Evolutionary conservation across 2,329 filamentous ascomycete species (phyloP), one percentile per base, ranked within the genome.

Genomic region (Fusarium sp.): DNA sequence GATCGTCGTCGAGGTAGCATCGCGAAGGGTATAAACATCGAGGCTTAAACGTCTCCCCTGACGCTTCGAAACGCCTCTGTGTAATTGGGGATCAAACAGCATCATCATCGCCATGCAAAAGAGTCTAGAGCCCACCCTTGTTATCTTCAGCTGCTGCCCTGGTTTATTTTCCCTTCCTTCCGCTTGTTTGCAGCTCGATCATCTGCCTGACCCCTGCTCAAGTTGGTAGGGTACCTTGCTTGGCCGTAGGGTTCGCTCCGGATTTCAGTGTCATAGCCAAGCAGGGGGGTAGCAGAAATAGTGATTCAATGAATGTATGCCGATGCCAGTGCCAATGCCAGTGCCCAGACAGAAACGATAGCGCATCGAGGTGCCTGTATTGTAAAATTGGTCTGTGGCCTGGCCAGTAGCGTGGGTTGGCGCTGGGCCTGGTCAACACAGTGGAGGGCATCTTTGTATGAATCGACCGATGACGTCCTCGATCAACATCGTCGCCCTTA

Each of bases 381-480:
- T 49, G 55, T 33, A 38, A 35, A 60, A 60, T 49, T 49, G 23
- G 33, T 18, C 25, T 39, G 15, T 45, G 39, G 39, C 39, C 41
- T 45, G 51, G 54, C 54, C 45, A 33, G 41, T 69, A 54, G 29
- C 44, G 42, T 66, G 69, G 52, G 62, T 42, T 61, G 46, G 65
- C 52, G 51, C 52, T 60, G 33, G 60, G 15, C 57, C 52, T 68
- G 68, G 69, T 67, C 48, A 58, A 72, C 51, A 35, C 57, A 33
- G 25, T 46, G 44, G 25, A 29, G 46, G 29, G 46, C 11, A 64
- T 62, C 63, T 60, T 60, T 60, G 54, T 46, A 52, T 29, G 56
- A 69, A 73, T 75, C 71, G 66, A 46, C 66, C 60, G 70, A 81
- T 81, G 80, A 81, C 80, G 80, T 80, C 78, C 72, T 77, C 72